Evolutionary conservation across 768 basidiomycete genomes (phyloP), one percentile per base, ranked within the genome.

Genomic region (Phylloporus arenicola): DNA sequence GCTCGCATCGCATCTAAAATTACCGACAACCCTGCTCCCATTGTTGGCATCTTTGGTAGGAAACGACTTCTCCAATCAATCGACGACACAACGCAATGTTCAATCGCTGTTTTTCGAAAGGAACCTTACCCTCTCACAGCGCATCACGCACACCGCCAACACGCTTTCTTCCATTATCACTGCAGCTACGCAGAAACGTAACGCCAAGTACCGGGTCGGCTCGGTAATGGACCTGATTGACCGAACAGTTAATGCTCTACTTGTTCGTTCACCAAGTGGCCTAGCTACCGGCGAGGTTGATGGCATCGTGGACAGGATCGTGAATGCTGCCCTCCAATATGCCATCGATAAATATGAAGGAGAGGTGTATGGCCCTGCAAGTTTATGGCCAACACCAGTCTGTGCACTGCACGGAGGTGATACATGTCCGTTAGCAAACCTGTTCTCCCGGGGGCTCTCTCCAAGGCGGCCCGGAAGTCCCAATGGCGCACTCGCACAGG

Each of bases 221-320:
- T 81, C 81, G 55, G 87, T 87, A 43, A 84, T 88, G 78, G 84
- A 88, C 62, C 79, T 89, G 53, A 88, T 90, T 49, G 82, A 83
- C 52, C 74, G 77, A 43, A 79, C 84, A 0, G 82, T 88, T 17
- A 77, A 78, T 45, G 68, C 77, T 1, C 72, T 90, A 6, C 68
- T 87, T 20, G 71, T 83, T 51, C 74, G 78, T 4, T 62, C 70
- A 9, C 64, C 75, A 14, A 72, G 73, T 3, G 62, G 51, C 48
- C 67, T 85, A 61, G 74, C 77, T 10, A 68, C 80, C 0, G 81
- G 80, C n/a, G 87, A 91, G 65, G 68, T 82, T 24, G 83, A 84
- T 42, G 65, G 59, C 12, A 77, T 88, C 38, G 73, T 84, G 27
- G 84, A 90, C 45, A 75, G 78, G 43, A 77, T 89, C 16, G 86